Evolutionary conservation across 2,329 filamentous ascomycete species (phyloP).

Genomic region (Botryosphaeria dothidea): DNA sequence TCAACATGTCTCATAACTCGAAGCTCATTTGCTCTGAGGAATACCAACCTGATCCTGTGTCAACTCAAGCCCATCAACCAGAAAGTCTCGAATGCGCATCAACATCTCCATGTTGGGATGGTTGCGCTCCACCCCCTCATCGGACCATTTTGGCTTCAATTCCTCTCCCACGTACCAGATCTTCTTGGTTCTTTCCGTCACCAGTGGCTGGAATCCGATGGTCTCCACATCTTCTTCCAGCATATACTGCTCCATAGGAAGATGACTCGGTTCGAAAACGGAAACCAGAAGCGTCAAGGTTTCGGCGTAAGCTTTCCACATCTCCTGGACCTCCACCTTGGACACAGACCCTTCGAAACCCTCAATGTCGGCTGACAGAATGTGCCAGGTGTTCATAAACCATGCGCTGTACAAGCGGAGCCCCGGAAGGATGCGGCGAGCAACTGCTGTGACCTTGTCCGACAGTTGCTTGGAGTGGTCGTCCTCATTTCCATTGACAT

Average conservation of each 20-base stretch:
- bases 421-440: constrained; percentile 63
- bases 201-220: constrained; percentile 64
- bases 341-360: constrained; percentile 58
- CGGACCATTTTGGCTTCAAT: constrained; percentile 55
- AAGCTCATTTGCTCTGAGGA: constrained; percentile 21
- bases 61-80: constrained; percentile 62
- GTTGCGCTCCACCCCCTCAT: constrained; percentile 52
- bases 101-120: constrained; percentile 66
- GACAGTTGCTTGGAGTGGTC: constrained; percentile 35
- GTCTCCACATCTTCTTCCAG: constrained; percentile 69
- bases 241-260: constrained; percentile 62
- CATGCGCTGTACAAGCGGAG: constrained; percentile 70
- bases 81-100: constrained; percentile 63
- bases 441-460: constrained; percentile 58
- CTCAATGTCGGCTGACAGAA: constrained; percentile 56
- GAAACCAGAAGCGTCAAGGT: constrained; percentile 61
- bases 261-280: constrained; percentile 58
- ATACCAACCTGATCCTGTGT: constrained; percentile 49
- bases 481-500: constrained; percentile 33
- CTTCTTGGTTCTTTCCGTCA: constrained; percentile 50
- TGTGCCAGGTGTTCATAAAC: constrained; percentile 58
- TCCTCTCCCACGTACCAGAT: constrained; percentile 52
- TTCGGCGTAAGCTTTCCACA: constrained; percentile 68
- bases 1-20: constrained; percentile 27
- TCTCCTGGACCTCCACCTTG: constrained; percentile 58